Conservation (phyloP, 1,284 basidiomycete species). For the Schizophyllum commune region DNA sequence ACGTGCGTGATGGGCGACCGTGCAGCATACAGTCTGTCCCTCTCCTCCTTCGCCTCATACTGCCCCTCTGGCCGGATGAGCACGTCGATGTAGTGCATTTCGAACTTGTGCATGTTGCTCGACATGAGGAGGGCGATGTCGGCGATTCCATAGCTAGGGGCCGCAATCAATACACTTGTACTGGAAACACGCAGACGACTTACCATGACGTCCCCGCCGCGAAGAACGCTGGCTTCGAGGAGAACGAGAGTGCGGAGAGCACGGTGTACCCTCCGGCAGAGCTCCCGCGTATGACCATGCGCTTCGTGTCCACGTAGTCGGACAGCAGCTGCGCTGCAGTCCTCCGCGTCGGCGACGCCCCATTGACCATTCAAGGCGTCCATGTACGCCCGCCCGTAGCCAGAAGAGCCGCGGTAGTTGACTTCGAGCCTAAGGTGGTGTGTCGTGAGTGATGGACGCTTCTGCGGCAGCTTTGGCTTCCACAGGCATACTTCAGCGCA, state of each 20-base stretch:
- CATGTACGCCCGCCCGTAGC: constrained; percentile 48
- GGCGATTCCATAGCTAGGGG: constrained; percentile 50
- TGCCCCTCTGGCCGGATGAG: constrained; percentile 46
- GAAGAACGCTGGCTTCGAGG: constrained; percentile 28
- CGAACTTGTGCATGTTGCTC: constrained; percentile 60
- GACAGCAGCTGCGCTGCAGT: constrained; percentile 48
- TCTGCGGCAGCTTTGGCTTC: too few relatives aligned
- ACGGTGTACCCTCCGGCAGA: constrained; percentile 60
- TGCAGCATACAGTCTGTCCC: constrained; percentile 13
- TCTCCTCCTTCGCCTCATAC: constrained; percentile 37
- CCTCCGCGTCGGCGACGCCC: constrained; percentile 60
- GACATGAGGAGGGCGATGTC: constrained; percentile 38
- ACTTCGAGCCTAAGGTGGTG: constrained; percentile 45
- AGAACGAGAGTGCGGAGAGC: constrained; percentile 38
- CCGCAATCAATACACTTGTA: too few relatives aligned
- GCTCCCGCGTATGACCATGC: constrained; percentile 52
- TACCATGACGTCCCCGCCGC: constrained; percentile 43
- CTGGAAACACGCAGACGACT: too few relatives aligned
- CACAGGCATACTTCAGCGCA: too few relatives aligned
- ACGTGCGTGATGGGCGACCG: constrained; percentile 47
- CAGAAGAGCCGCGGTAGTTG: constrained; percentile 64
- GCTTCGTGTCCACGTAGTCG: constrained; percentile 35
- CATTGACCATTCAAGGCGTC: constrained; percentile 54
- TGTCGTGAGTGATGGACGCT: not conserved
- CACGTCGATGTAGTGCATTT: constrained; percentile 42